phyloP scores from a whole-genome alignment of 208 protist genomes.

The Naegleria gruberi region DNA sequence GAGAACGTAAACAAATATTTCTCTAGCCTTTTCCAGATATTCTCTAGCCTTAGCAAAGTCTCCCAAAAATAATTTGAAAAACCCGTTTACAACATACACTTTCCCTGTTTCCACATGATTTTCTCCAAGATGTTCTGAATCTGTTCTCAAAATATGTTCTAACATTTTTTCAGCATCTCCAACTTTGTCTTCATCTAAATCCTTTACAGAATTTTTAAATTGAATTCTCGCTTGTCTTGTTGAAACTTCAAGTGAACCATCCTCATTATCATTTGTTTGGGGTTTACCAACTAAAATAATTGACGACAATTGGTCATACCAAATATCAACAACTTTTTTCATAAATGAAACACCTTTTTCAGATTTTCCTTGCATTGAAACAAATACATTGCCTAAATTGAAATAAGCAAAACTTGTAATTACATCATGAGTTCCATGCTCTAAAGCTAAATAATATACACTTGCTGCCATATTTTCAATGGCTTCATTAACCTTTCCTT shows the following conservation, averaged over 20 bases:
- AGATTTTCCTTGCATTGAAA: background rate
- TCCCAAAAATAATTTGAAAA: background rate
- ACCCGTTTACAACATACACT: background rate
- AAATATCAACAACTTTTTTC: slow-evolving; percentile 13
- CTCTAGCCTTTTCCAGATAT: background rate
- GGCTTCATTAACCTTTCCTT: background rate
- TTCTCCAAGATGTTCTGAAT: background rate
- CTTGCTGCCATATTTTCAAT: slow-evolving; percentile 13
- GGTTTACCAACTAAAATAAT: background rate
- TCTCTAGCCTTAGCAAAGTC: background rate
- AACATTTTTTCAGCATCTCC: background rate
- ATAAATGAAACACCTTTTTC: slow-evolving; percentile 6
- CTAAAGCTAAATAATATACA: slow-evolving; percentile 19
- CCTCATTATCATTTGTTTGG: background rate
- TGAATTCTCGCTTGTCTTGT: background rate
- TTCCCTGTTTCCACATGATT: slow-evolving; percentile 18
- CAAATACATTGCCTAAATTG: slow-evolving; percentile 16
- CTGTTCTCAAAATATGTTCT: background rate
- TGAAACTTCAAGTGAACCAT: background rate
- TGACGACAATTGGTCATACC: background rate
- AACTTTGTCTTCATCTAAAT: slow-evolving; percentile 15
- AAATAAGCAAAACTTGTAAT: slow-evolving; percentile 13
- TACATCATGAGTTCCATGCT: background rate
- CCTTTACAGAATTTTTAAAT: background rate
- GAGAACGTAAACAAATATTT: background rate